phyloP scores from a whole-genome alignment of 2,329 filamentous ascomycete species.

The Neocatenulostroma microsporum region DNA sequence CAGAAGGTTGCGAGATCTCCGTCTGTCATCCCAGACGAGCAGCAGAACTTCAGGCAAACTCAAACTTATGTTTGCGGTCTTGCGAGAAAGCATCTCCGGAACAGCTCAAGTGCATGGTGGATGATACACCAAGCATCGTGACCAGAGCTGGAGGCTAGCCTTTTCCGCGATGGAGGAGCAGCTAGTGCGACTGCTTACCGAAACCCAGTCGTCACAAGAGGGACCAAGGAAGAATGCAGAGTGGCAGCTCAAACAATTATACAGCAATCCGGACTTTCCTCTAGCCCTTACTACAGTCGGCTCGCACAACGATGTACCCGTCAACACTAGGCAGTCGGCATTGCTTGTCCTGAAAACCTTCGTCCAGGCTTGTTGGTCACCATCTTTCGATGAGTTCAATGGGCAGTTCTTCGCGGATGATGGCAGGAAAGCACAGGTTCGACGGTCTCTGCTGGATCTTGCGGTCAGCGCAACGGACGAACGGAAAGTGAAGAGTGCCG shows the following conservation, averaged over 20 bases:
- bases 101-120: not conserved
- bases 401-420: constrained; percentile 60
- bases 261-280: constrained; percentile 63
- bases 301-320: constrained; percentile 62
- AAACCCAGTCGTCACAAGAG: constrained; percentile 72
- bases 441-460: constrained; percentile 66
- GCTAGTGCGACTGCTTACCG: constrained; percentile 77
- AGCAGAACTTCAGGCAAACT: too few species aligned
- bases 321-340: constrained; percentile 73
- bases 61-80: too few species aligned
- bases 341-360: constrained; percentile 74
- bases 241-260: constrained; percentile 65
- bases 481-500: constrained; percentile 79
- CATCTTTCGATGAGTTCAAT: constrained; percentile 62
- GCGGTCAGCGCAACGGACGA: constrained; percentile 66
- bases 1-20: too few species aligned
- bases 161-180: constrained; percentile 69
- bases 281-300: constrained; percentile 73
- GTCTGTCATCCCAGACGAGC: too few species aligned
- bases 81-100: too few species aligned
- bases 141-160: constrained; percentile 9
- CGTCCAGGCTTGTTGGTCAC: constrained; percentile 76
- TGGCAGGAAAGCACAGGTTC: constrained; percentile 63
- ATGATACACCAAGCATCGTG: constrained; percentile 7
- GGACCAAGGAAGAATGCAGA: constrained; percentile 79